Base-by-base conservation (phyloP, 2,329 filamentous ascomycete species). In the Triangularia setosa region DNA sequence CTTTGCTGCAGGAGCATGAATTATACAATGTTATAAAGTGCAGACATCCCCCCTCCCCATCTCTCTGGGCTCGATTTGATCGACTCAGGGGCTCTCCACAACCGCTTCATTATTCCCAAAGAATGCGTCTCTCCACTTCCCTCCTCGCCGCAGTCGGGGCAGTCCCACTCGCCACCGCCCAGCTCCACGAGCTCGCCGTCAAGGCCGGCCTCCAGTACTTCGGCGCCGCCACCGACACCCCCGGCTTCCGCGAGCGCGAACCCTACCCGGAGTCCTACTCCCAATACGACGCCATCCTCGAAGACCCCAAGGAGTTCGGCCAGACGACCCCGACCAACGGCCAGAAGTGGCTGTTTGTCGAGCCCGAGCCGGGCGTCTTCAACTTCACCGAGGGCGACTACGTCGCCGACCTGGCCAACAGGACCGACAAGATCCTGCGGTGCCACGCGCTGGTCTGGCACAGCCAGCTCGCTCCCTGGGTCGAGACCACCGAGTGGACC, bases 271-370 rank as follows among this genome's bases (percentile, higher is more conserved):
- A 82, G 23, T 75, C 78, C 9, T 85, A 89, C 72, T 72, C 76
- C 3, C 73, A 80, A 60, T 89, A 89, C 72, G 76, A 83, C 44
- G 73, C 76, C 7, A 83, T 87, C 67, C 75, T 88, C 52, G 79
- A 78, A 63, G 78, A 86, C 71, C 78, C 72, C 12, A 75, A 78
- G 33, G 84, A 88, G 69, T 90, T 89, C 70, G 86, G 85, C 28
- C 83, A 87, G 70, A 81, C 86, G 18, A 88, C 86, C 0, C 84
- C 86, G 0, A 83, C 82, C 59, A 89, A 89, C 70, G 80, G 82
- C 9, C 83, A 86, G 68, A 80, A 84, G 72, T 90, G 84, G 85
- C 79, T 86, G 60, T 81, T 83, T 71, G 85, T 79, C 55, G 87
- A 90, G 75, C 86, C 86, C 2, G 70, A 80, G 56, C 83, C 80